Base-by-base conservation (phyloP, 108 stramenopile genomes). In the Fragilariopsis cylindrus region DNA sequence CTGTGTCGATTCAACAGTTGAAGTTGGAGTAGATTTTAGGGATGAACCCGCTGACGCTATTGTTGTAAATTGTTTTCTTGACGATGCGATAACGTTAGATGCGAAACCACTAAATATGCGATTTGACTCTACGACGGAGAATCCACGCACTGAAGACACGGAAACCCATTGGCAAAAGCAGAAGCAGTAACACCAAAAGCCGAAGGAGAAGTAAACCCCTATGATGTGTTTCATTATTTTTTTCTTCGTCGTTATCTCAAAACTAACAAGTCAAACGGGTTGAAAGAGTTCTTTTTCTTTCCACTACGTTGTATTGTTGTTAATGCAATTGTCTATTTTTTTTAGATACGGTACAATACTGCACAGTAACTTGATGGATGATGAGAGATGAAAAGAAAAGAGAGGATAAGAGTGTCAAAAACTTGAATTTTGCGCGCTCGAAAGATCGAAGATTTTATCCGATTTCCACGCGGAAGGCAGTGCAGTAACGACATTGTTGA, bases 141-240 rank as follows among this genome's bases (percentile, higher is more conserved):
- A 63, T 48, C 46, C 57, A 47, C 40, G 45, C 44, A 47, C 44
- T 46, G 48, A 58, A 47, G 58, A 16, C 48, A 47, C 62, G n/a
- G 48, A 19, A 16, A 30, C 7, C 15, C 46, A 48, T 11, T 9
- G 39, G 60, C 9, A 69, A 50, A 6, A 18, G 47, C 15, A 45
- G 11, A 16, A 50, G 68, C 9, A 48, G 48, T 13, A 69, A 52
- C 13, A 52, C 50, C 50, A 52, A 52, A 52, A 1, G 50, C 50
- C 9, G 50, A 52, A 13, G 50, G 50, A 52, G 50, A 13, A 52
- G 30, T 30, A 2, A 30, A 30, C 30, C 30, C 30, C 30, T 30
- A 30, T 30, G 30, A 30, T 30, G 30, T 30, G 30, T 30, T 30
- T 30, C 30, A 30, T 30, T 30, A 2, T 30, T 2, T 30, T 30